Conservation (phyloP, 2,329 filamentous ascomycete species). For the Fusarium subglutinans region DNA sequence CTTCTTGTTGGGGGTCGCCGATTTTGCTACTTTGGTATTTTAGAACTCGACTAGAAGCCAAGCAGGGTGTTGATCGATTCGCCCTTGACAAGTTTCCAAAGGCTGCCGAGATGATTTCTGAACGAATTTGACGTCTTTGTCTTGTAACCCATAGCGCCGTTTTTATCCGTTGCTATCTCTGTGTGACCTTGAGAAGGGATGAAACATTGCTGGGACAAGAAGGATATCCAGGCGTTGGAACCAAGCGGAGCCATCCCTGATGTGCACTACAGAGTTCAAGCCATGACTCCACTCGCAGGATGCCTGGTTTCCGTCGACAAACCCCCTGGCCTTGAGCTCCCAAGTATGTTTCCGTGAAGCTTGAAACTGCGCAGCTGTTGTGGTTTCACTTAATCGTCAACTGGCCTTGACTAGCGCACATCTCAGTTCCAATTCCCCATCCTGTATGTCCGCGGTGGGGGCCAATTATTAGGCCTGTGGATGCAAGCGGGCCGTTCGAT, state of each 20-base stretch:
- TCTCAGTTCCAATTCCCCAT: conserved; percentile 5
- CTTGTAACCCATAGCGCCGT: neutral
- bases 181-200: neutral
- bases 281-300: neutral
- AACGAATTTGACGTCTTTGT: neutral
- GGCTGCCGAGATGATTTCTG: neutral
- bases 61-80: neutral
- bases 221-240: neutral
- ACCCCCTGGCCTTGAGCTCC: neutral
- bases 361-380: conserved; percentile 1
- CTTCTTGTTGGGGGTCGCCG: neutral
- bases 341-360: neutral
- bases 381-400: conserved; percentile 1
- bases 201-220: conserved; percentile 10
- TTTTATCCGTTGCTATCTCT: neutral
- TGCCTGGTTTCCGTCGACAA: neutral
- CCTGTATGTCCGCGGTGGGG: conserved; percentile 13
- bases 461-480: conserved; percentile 17
- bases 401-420: conserved; percentile 13
- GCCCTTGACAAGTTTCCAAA: neutral
- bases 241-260: neutral
- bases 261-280: conserved; percentile 1
- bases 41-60: neutral
- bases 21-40: neutral
- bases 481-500: conserved; percentile 31